Conservation (phyloP, 306 rosid genomes). For the Gastrolobium villosum region DNA sequence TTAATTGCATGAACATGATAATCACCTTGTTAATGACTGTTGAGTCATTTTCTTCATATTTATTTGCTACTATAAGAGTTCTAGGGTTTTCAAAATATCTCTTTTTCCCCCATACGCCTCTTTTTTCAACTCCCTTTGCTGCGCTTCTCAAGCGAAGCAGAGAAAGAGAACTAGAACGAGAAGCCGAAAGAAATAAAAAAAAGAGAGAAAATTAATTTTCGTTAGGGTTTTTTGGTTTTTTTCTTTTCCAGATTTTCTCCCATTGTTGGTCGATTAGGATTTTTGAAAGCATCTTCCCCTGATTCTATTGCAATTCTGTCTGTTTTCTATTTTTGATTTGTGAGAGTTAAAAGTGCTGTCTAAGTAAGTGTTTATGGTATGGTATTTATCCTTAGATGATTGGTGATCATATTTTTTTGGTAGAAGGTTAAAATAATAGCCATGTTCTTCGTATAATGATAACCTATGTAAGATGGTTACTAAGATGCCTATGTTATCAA, state of each 20-base stretch:
- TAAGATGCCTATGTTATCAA: background rate
- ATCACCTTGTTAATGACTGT: too few relatives aligned
- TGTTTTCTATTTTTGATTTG: conserved; percentile 28
- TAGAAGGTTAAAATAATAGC: conserved; percentile 1
- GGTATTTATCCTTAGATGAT: background rate
- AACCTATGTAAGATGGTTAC: background rate
- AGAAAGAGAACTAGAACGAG: background rate
- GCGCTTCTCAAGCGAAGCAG: background rate
- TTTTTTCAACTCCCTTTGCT: conserved; percentile 1
- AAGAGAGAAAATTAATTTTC: background rate
- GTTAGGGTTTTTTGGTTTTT: background rate
- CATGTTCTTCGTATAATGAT: background rate
- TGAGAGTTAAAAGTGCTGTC: conserved; percentile 27
- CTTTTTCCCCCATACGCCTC: background rate
- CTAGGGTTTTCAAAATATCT: conserved; percentile 41
- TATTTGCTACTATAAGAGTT: background rate
- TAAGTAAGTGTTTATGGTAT: conserved; percentile 12
- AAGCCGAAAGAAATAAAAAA: background rate
- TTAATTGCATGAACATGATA: too few relatives aligned
- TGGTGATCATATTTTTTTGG: background rate
- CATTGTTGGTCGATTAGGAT: conserved; percentile 27
- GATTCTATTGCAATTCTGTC: conserved; percentile 22
- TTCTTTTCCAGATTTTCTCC: conserved; percentile 23
- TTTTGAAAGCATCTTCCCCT: background rate
- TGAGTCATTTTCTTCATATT: too few relatives aligned